Evolutionary conservation across 495 filamentous ascomycete species (phyloP), one percentile per base, ranked within the genome.

Genomic region (Penicillium manginii): DNA sequence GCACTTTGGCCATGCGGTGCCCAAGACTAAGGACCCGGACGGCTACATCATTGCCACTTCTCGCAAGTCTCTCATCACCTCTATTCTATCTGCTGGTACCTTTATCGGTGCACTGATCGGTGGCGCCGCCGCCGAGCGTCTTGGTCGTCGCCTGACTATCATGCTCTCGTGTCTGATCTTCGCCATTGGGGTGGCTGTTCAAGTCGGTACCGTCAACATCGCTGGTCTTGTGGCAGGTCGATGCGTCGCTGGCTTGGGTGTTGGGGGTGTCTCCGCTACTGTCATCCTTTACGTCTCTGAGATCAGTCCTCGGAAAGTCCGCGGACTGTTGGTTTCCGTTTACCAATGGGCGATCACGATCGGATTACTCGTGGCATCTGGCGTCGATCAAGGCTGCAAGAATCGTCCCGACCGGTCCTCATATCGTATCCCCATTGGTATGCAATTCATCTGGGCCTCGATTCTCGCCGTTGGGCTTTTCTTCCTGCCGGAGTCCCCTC

Each of bases 201-300:
- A 91, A 74, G 79, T 79, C 40, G 76, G 75, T 19, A 77, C 79
- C 40, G 69, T 62, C 7, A 62, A 55, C 15, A 68, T 81, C 18
- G 65, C 73, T 50, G 74, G 84, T 39, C 81, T 91, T 32, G 83
- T 89, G 3, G 84, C 80, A 17, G 89, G 89, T 60, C 86, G 89
- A 75, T 70, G 90, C 51, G 74, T 91, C 59, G 86, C 87, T 39
- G 88, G 89, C 60, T 69, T 90, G 50, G 89, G 89, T 66, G 84
- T 90, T 54, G 88, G 89, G 58, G 86, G 89, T 59, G 86, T 89
- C 54, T 89, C 86, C 2, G 84, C 88, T 56, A 84, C 88, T 60
- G 82, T 89, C 68, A 86, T 89, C 65, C 75, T 89, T 29, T 90
- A 88, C 73, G 86, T 88, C 83, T 86, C 84, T 31, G 87, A 88